Evolutionary conservation across 202 grass and related monocot species (phyloP), one percentile per base, ranked within the genome.

Genomic region (Musa balbisiana): DNA sequence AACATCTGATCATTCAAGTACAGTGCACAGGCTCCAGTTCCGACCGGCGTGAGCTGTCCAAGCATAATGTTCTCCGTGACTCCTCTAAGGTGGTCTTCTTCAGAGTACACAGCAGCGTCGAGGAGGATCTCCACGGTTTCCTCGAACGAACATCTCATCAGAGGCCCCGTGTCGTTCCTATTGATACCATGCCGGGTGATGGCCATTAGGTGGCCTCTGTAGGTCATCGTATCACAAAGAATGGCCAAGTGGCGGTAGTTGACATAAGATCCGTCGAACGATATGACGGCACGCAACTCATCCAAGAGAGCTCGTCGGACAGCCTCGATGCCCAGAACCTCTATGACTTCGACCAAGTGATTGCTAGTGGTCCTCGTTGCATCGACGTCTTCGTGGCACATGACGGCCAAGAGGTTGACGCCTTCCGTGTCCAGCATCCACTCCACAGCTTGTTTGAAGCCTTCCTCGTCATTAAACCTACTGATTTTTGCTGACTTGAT

Each of bases 371-470:
- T 94, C 72, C 94, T 90, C 49, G 88, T 92, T 71, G 94, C 77
- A 89, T 98, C 94, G 64, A 93, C 94, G 80, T 88, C 91, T 49
- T 93, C 88, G 23, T 98, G 94, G 72, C 94, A 98, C 84, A 97
- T 93, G 67, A 93, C 94, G 9, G 94, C 88, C 80, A 93, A 89
- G 2, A 98, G 83, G 82, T 92, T 92, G 21, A 98, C 94, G 74
- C 94, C 91, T 85, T 98, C 94, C 27, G 94, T 93, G 76, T 98
- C 94, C 81, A 98, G 94, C 88, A 92, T 93, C 94, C 94, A 93
- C 81, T 98, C 94, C 10, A 84, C 78, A 51, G 85, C 86, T 11
- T 86, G 68, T 83, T 89, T 85, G 77, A 93, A 93, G 27, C 91
- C 94, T 15, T 91, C 87, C 2, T 27, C 71, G 55, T 86, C 81